Base-by-base conservation (phyloP, 2,329 filamentous ascomycete species). In the Beauveria varroae region DNA sequence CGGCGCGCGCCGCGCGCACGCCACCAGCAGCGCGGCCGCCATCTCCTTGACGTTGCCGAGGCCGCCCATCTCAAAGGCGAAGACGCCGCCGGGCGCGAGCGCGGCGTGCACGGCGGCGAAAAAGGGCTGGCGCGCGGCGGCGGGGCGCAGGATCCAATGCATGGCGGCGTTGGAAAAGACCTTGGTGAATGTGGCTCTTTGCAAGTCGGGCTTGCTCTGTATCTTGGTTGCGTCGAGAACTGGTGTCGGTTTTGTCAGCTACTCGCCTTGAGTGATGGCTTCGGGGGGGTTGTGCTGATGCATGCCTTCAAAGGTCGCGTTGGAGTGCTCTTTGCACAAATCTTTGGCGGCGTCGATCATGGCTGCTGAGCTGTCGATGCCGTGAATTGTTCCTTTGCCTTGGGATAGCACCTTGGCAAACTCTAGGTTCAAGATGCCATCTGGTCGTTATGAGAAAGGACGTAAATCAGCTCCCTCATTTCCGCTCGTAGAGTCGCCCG, bases 31-130 rank as follows among this genome's bases (percentile, higher is more conserved):
- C 2, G 84, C 83, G 0, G 82, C 76, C 30, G 83, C 79, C 65
- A 88, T 80, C 71, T 90, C 87, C 1, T 78, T 75, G 1, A 88
- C 79, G 71, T 90, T 90, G 22, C 88, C 88, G 55, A 86, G 79
- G 0, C 87, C 87, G 57, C 88, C 87, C 84, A 87, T 87, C 71
- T 91, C 88, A 67, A 90, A 89, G 10, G 82, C 80, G 62, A 90
- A 86, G 0, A 67, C 67, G 1, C 85, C 87, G 12, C 79, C 79
- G 0, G 82, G 80, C 40, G 75, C 77, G 2, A 90, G 77, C 1
- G 80, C 75, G 9, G 72, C 72, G 63, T 79, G 73, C 3, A 85
- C 77, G 44, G 77, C 81, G 8, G 67, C 65, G 67, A 90, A 86
- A 70, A 87, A 82, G 30, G 70, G 67, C 3, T 71, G 65, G 10